Conservation (phyloP, 495 filamentous ascomycete genomes). For the Trichoderma reesei region DNA sequence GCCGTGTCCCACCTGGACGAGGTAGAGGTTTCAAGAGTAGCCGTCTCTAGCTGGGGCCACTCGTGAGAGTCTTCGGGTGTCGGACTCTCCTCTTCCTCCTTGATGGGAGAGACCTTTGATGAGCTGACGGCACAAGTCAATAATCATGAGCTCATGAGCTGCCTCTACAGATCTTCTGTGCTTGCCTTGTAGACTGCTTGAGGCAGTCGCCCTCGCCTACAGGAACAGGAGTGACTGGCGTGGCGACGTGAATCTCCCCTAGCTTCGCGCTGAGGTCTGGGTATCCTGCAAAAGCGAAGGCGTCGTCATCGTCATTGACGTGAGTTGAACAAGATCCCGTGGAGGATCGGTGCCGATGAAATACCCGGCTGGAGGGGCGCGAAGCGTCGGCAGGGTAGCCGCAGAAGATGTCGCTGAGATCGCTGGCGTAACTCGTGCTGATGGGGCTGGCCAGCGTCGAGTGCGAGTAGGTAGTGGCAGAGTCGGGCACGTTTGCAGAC, state of each 20-base stretch:
- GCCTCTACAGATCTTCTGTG: background rate
- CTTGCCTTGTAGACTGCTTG: background rate
- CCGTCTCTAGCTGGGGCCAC: background rate
- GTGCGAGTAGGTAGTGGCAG: slow-evolving; percentile 10
- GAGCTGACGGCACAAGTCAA: background rate
- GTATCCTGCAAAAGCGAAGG: background rate
- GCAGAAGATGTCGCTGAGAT: slow-evolving; percentile 4
- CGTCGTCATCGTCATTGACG: slow-evolving; percentile 11
- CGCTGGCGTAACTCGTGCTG: slow-evolving; percentile 10
- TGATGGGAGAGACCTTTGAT: background rate
- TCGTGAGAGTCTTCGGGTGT: background rate
- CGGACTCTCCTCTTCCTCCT: background rate
- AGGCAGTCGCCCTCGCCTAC: background rate
- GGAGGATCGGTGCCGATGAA: slow-evolving; percentile 1
- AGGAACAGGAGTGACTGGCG: background rate
- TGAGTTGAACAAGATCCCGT: slow-evolving; percentile 4
- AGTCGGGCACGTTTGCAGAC: slow-evolving; percentile 7
- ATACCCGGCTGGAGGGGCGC: background rate
- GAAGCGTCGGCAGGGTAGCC: background rate
- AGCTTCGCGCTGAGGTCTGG: slow-evolving; percentile 4
- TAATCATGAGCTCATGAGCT: background rate
- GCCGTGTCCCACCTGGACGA: background rate
- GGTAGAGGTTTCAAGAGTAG: background rate
- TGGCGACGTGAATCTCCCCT: slow-evolving; percentile 1
- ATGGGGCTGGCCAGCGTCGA: slow-evolving; percentile 6